phyloP scores from a whole-genome alignment of 2,329 filamentous ascomycete genomes.

The Stachybotrys elegans region DNA sequence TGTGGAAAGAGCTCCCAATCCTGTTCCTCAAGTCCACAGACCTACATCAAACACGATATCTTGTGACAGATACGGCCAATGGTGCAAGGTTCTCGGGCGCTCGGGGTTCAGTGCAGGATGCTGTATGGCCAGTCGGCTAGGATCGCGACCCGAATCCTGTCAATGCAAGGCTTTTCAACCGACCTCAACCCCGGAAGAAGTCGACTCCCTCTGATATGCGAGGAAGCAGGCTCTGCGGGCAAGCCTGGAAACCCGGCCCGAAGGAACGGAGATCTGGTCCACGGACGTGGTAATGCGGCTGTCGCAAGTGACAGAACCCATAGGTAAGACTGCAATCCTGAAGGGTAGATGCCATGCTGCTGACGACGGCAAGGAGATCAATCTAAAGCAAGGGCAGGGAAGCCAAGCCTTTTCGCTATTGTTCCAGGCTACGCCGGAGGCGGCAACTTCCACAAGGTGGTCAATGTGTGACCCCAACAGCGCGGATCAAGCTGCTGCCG shows the following conservation, averaged over 20 bases:
- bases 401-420: conserved; percentile 56
- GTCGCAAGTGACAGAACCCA: conserved; percentile 59
- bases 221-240: conserved; percentile 64
- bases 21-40: conserved; percentile 73
- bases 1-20: conserved; percentile 60
- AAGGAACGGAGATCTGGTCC: conserved; percentile 41
- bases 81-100: too few relatives aligned
- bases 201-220: conserved; percentile 54
- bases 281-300: conserved; percentile 75
- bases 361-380: too few relatives aligned
- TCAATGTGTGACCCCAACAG: conserved; percentile 40
- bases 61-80: too few relatives aligned
- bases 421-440: conserved; percentile 73
- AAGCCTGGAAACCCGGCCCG: conserved; percentile 50
- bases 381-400: conserved; percentile 47
- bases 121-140: too few relatives aligned
- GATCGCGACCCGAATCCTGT: too few relatives aligned
- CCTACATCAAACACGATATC: too few relatives aligned
- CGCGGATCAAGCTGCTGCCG: conserved; percentile 47
- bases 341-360: too few relatives aligned
- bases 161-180: too few relatives aligned
- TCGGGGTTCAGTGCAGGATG: too few relatives aligned
- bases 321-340: too few relatives aligned
- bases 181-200: conserved; percentile 2
- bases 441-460: conserved; percentile 65